Evolutionary conservation across 306 rosid species (phyloP), one percentile per base, ranked within the genome.

Genomic region (Begonia loranthoides): DNA sequence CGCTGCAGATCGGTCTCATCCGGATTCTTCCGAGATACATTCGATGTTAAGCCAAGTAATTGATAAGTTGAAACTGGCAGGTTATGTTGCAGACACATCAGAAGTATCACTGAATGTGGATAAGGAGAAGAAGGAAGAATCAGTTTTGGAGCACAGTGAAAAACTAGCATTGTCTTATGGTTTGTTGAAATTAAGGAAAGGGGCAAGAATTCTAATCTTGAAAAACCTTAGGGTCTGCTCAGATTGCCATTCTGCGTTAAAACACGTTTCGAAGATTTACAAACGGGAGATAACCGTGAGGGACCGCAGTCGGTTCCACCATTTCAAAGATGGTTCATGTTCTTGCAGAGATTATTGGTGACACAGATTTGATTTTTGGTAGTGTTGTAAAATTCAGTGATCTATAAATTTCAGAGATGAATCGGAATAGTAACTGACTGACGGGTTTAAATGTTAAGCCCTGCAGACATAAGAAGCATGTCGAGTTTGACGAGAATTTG

Each of bases 341-440:
- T 60, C 65, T 28, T 60, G 65, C 52, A 14, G 57, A 34, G 58
- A 60, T 51, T 51, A 60, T 51, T 60, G 58, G 65, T 60, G 57
- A 60, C 13, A 41, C 12, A 13, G 45, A 43, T 43, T 19, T 19
- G 22, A 19, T 19, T 2, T 19, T 19, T 19, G 22, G 22, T 19
- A 19, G 22, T 19, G 22, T 4, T 19, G 22, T 19, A 19, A 19
- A 19, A 19, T 19, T 19, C 22, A 19, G 22, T 19, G 22, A 4
- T 19, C 22, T 19, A 19, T 19, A 19, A 19, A 19, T 19, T 19
- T 19, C 22, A 19, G 22, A 19, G 22, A 19, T 1, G 0, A 19
- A 19, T 19, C n/a, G n/a, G n/a, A n/a, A n/a, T n/a, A n/a, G n/a
- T n/a, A n/a, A n/a, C n/a, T n/a, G n/a, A n/a, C n/a, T 19, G 22